Evolutionary conservation across 1,284 basidiomycete species (phyloP).

Genomic region (Fomitopsis pinicola): DNA sequence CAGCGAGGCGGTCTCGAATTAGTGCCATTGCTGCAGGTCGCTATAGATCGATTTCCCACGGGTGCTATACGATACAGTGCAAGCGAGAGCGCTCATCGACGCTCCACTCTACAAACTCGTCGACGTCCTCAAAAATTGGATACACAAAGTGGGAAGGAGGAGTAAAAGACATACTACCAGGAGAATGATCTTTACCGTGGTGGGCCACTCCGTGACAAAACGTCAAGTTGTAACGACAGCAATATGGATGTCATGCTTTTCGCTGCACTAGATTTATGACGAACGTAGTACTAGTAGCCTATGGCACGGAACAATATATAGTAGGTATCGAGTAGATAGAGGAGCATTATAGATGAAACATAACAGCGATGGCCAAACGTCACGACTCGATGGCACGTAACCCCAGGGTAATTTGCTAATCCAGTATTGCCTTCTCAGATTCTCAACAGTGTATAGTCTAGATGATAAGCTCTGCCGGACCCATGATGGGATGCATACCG

Average conservation of each 20-base stretch:
- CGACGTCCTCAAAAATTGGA: no score
- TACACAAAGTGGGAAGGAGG: no score
- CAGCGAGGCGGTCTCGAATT: slow-evolving; percentile 7
- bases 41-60: slow-evolving; percentile 34
- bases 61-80: slow-evolving; percentile 22
- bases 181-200: no score
- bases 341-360: neutral
- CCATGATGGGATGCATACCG: slow-evolving; percentile 17
- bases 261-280: neutral
- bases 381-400: neutral
- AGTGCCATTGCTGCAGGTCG: slow-evolving; percentile 13
- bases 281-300: neutral
- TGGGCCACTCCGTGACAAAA: no score
- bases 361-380: neutral
- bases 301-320: neutral
- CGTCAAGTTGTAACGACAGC: no score
- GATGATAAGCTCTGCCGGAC: slow-evolving; percentile 4
- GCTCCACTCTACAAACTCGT: neutral
- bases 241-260: neutral
- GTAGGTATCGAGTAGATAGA: neutral
- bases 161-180: no score
- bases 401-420: neutral
- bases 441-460: neutral
- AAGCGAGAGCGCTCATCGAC: neutral
- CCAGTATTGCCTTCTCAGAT: neutral